These are phyloP conservation scores for Cystofilobasidium ferigula DNA, from an alignment of 768 basidiomycete genomes.

Conservation along the genomic window DNA sequence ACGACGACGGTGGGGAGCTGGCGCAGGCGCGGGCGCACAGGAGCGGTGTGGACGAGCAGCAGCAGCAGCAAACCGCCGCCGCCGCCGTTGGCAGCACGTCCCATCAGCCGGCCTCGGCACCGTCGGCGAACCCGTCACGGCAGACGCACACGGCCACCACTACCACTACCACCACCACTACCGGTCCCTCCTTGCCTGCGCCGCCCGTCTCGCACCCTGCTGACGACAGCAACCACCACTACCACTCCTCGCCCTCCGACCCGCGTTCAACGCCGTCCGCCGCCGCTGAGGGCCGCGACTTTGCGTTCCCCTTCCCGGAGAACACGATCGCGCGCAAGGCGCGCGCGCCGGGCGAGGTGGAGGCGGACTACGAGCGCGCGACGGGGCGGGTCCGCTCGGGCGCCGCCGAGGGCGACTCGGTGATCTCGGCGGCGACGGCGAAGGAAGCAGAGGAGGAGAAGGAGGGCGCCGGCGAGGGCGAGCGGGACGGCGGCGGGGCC, in stretches of 20 bases:
- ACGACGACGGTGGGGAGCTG: not conserved
- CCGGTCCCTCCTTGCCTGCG: too few relatives aligned
- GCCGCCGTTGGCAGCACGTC: too few relatives aligned
- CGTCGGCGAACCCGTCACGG: too few relatives aligned
- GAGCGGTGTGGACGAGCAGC: not conserved
- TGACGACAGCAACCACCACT: not conserved
- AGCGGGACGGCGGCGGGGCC: not conserved
- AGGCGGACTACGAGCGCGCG: constrained; percentile 28
- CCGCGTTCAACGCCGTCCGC: not conserved
- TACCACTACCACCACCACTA: too few relatives aligned
- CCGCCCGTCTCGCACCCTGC: not conserved
- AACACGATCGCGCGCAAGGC: constrained; percentile 34
- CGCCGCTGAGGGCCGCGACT: constrained; percentile 25
- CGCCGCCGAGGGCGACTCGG: not conserved
- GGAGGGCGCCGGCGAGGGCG: constrained; percentile 11
- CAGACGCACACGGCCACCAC: too few relatives aligned
- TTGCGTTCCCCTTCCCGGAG: constrained; percentile 34
- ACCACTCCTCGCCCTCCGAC: too few relatives aligned
- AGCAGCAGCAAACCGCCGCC: too few relatives aligned
- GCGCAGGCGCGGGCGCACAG: not conserved
- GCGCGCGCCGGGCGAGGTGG: constrained; percentile 28
- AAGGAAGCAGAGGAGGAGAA: constrained; percentile 28
- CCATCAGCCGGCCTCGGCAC: too few relatives aligned
- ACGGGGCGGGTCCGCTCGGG: not conserved
- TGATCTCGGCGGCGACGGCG: constrained; percentile 21